These are phyloP conservation scores for Huiozyma sinensis DNA, from an alignment of 805 yeast genomes.

Conservation along the genomic window DNA sequence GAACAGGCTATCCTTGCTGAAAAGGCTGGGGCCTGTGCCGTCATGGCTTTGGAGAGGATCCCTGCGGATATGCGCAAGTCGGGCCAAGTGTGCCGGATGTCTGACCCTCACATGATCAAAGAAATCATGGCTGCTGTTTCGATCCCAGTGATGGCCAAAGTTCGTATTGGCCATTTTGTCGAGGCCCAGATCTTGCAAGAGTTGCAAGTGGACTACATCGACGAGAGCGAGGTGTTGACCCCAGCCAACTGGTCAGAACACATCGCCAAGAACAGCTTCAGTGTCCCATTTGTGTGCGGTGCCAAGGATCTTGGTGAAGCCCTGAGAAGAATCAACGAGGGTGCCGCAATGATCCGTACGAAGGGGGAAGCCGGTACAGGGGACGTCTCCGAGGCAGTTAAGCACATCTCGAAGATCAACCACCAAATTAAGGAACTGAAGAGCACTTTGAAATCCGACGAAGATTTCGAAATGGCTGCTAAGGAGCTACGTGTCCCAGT, in stretches of 20 bases:
- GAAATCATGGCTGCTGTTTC: too few species aligned
- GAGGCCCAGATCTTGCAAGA: too few species aligned
- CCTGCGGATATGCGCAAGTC: conserved; percentile 79
- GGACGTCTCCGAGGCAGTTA: conserved; percentile 73
- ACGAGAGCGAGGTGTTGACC: too few species aligned
- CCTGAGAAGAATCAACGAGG: too few species aligned
- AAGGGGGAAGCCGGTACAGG: conserved; percentile 71
- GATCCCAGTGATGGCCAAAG: too few species aligned
- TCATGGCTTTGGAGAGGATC: conserved; percentile 77
- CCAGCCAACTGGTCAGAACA: too few species aligned
- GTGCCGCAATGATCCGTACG: too few species aligned
- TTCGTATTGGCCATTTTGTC: too few species aligned
- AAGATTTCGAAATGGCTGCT: conserved; percentile 42
- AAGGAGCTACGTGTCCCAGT: conserved; percentile 48
- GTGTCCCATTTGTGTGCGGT: too few species aligned
- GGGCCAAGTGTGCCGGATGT: conserved; percentile 79
- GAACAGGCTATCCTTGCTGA: conserved; percentile 78
- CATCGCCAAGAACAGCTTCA: too few species aligned
- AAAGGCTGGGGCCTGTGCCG: conserved; percentile 80
- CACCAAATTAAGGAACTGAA: conserved; percentile 34
- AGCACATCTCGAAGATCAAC: conserved; percentile 55
- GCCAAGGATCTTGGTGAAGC: too few species aligned
- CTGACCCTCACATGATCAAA: conserved; percentile 45
- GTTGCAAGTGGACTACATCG: too few species aligned
- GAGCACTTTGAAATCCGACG: conserved; percentile 33